These are phyloP conservation scores for Candida nemodendra DNA, from an alignment of 805 yeast genomes.

Conservation along the genomic window DNA sequence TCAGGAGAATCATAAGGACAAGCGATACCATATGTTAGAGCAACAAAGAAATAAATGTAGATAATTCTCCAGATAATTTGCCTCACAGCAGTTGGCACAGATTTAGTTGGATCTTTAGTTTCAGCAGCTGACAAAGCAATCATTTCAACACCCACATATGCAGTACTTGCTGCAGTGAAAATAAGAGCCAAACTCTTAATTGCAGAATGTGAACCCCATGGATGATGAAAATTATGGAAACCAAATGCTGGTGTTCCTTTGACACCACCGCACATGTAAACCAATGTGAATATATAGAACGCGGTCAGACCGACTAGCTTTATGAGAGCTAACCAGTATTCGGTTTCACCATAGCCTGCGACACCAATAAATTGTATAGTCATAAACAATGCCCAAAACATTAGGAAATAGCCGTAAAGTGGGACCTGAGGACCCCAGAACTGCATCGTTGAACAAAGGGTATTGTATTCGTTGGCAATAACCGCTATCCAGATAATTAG, in stretches of 20 bases:
- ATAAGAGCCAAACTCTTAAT: constrained; percentile 26
- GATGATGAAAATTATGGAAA: constrained; percentile 15
- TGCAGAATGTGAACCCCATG: constrained; percentile 13
- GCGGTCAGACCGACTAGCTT: constrained; percentile 39
- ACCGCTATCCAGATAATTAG: constrained; percentile 54
- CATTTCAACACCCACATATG: constrained; percentile 29
- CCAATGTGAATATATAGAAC: constrained; percentile 42
- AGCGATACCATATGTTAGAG: constrained; percentile 57
- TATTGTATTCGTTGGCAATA: constrained; percentile 49
- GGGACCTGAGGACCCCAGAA: constrained; percentile 53
- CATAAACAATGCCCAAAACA: constrained; percentile 49
- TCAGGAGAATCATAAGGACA: constrained; percentile 55
- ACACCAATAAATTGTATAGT: constrained; percentile 50
- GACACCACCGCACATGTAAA: constrained; percentile 32
- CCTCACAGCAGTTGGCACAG: constrained; percentile 57
- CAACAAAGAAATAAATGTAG: constrained; percentile 52
- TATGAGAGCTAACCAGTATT: constrained; percentile 49
- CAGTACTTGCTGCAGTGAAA: constrained; percentile 24
- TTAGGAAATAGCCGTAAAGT: constrained; percentile 49
- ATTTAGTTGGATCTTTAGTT: constrained; percentile 54
- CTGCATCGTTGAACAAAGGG: constrained; percentile 46
- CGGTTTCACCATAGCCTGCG: constrained; percentile 52
- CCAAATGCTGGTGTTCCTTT: constrained; percentile 29
- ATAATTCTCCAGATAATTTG: constrained; percentile 56
- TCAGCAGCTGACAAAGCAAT: constrained; percentile 57